Evolutionary conservation across 148 eudicot genomes (phyloP), one percentile per base, ranked within the genome.

Genomic region (Oxyria digyna): DNA sequence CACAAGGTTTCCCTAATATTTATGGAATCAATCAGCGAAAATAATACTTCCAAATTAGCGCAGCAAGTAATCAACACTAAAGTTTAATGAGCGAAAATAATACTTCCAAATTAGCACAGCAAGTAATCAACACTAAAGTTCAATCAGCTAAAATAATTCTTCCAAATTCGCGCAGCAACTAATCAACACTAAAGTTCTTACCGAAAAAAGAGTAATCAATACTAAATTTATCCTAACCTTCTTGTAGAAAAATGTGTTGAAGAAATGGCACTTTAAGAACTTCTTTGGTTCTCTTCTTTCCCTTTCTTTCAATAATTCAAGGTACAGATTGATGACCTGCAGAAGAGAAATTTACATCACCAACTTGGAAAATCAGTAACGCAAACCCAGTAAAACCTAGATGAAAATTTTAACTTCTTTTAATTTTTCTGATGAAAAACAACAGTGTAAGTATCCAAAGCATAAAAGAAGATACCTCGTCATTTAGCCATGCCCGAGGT

Each of bases 241-340:
- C 73, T 91, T 94, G 74, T 94, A 94, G 70, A 94, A 94, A 80
- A 94, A 94, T 12, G 97, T 94, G 73, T 81, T 94, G 78, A 94
- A 91, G 84, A 94, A 94, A 83, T 94, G 99, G 72, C 99, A 94
- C 69, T 83, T 91, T 81, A 94, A 75, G 69, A 84, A 94, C 78
- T 81, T 88, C 70, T 84, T 49, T 4, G 97, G 97, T 69, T 88
- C 97, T 79, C 96, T 87, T 72, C 72, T 85, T 80, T 94, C 99
- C 80, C 99, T 85, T 75, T 91, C 99, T 79, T 94, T 94, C 78
- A 94, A 74, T 69, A 94, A 76, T 71, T 85, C 96, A 45, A 94
- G 80, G 76, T 91, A 94, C 35, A 88, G 27, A 80, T 94, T 94
- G 62, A 94, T 94, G 73, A 94, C 99, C 99, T 94, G 76, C 72